These are phyloP conservation scores for Fragilariopsis cylindrus DNA, from an alignment of 108 stramenopile genomes.

Conservation along the genomic window DNA sequence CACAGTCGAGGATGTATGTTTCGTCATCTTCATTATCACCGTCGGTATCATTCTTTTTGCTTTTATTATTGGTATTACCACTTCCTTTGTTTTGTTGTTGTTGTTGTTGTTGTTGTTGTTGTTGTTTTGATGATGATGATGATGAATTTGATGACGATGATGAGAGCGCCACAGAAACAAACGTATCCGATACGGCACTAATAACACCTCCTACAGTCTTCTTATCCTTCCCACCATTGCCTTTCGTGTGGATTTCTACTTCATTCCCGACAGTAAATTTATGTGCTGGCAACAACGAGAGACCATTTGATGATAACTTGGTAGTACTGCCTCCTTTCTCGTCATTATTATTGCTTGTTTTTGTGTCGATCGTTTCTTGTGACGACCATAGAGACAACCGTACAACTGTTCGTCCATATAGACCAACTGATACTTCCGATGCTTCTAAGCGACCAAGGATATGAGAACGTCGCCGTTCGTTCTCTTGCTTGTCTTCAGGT, in stretches of 20 bases:
- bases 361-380: background rate
- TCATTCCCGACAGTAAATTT: slow-evolving; percentile 88
- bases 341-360: background rate
- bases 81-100: slow-evolving; percentile 4
- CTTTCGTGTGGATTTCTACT: slow-evolving; percentile 69
- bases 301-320: background rate
- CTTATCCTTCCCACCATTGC: slow-evolving; percentile 17
- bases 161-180: slow-evolving; percentile 71
- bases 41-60: slow-evolving; percentile 31
- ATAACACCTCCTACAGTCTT: slow-evolving; percentile 55
- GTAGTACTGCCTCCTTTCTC: background rate
- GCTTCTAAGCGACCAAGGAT: slow-evolving; percentile 45
- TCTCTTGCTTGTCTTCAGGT: background rate
- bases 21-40: slow-evolving; percentile 40
- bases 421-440: slow-evolving; percentile 64
- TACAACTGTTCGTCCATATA: slow-evolving; percentile 84
- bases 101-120: too few species aligned
- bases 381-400: slow-evolving; percentile 32
- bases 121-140: background rate
- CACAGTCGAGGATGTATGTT: slow-evolving; percentile 33
- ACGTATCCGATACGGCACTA: slow-evolving; percentile 61
- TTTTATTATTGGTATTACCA: background rate
- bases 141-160: background rate
- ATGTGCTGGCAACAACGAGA: slow-evolving; percentile 62
- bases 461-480: slow-evolving; percentile 46